These are phyloP conservation scores for Yueomyces sp. DNA, from an alignment of 1,139 yeast genomes.

Conservation along the genomic window DNA sequence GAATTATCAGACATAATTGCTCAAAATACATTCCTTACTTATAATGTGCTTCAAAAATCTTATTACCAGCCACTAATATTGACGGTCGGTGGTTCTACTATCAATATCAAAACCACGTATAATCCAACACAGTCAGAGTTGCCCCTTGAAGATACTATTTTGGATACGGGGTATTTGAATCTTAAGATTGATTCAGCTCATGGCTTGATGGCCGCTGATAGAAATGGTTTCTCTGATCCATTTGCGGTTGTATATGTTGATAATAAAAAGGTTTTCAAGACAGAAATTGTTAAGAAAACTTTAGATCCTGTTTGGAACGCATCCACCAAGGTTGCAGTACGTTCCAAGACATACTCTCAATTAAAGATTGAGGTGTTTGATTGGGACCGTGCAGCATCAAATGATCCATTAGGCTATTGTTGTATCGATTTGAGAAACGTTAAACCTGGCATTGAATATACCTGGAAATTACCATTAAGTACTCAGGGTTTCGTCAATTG, in stretches of 20 bases:
- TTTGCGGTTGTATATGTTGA: slow-evolving; percentile 39
- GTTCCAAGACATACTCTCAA: slow-evolving; percentile 46
- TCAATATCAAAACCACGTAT: slow-evolving; percentile 43
- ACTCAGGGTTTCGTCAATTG: slow-evolving; percentile 50
- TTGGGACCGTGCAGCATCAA: slow-evolving; percentile 67
- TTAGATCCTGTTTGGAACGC: slow-evolving; percentile 65
- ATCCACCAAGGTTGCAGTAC: slow-evolving; percentile 40
- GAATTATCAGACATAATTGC: slow-evolving; percentile 36
- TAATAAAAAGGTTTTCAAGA: slow-evolving; percentile 41
- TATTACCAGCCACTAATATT: slow-evolving; percentile 36
- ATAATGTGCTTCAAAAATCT: slow-evolving; percentile 40
- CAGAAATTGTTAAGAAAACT: slow-evolving; percentile 52
- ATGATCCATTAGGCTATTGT: slow-evolving; percentile 45
- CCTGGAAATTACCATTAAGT: slow-evolving; percentile 37
- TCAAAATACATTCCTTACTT: slow-evolving; percentile 38
- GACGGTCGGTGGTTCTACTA: slow-evolving; percentile 30
- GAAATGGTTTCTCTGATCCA: slow-evolving; percentile 71
- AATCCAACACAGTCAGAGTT: slow-evolving; percentile 44
- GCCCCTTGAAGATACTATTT: slow-evolving; percentile 46
- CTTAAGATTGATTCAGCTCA: slow-evolving; percentile 46
- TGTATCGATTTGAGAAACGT: slow-evolving; percentile 37
- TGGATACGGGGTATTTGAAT: slow-evolving; percentile 52
- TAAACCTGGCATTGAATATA: slow-evolving; percentile 33
- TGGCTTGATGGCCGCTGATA: slow-evolving; percentile 44
- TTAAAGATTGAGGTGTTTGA: slow-evolving; percentile 44